Conservation (phyloP, 345 rosid genomes). For the Populus alba region DNA sequence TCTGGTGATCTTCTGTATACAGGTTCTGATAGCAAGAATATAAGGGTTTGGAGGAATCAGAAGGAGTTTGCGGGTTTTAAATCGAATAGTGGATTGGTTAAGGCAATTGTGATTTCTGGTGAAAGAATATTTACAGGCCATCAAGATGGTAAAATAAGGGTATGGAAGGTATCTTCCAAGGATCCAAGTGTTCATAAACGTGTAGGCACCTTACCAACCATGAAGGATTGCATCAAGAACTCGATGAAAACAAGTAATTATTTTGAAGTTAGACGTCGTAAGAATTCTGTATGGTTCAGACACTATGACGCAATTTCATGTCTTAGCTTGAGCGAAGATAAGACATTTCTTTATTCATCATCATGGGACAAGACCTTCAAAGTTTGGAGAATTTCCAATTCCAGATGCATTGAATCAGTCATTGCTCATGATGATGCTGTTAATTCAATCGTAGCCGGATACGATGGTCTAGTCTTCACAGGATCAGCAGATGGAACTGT, state of each 20-base stretch:
- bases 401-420: constrained; percentile 69
- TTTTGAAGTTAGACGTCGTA: constrained; percentile 43
- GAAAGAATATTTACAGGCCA: constrained; percentile 76
- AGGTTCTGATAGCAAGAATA: constrained; percentile 86
- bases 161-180: constrained; percentile 64
- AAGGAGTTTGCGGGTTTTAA: constrained; percentile 72
- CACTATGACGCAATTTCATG: constrained; percentile 83
- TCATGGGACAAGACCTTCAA: constrained; percentile 93
- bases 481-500: constrained; percentile 88
- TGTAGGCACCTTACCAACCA: constrained; percentile 61
- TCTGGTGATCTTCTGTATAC: constrained; percentile 67
- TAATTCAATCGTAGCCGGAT: constrained; percentile 63
- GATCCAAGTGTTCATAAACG: constrained; percentile 49
- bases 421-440: constrained; percentile 81
- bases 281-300: constrained; percentile 47
- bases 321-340: constrained; percentile 67
- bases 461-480: constrained; percentile 76
- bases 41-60: constrained; percentile 84
- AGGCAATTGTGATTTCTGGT: constrained; percentile 64
- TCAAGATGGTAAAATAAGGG: constrained; percentile 87
- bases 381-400: constrained; percentile 72
- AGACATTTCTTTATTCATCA: constrained; percentile 55
- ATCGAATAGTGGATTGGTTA: constrained; percentile 78
- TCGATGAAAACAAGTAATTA: constrained; percentile 62
- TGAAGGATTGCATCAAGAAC: constrained; percentile 53